phyloP scores from a whole-genome alignment of 2,329 filamentous ascomycete genomes.

The Aureobasidium namibiae region DNA sequence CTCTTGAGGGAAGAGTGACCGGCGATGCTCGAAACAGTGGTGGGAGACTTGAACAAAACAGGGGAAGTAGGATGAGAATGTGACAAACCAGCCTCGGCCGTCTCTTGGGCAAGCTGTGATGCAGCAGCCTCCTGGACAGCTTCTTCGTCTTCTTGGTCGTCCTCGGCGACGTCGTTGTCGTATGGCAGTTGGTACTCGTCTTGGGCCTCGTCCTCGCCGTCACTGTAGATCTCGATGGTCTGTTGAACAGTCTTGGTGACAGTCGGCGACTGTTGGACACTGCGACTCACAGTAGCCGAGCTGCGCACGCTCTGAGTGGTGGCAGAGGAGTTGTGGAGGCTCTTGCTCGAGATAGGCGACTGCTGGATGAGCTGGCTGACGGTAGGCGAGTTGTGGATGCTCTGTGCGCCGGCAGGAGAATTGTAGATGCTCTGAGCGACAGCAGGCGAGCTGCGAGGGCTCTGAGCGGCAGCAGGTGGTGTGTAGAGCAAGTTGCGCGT shows the following conservation, averaged over 20 bases:
- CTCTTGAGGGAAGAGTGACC: background rate
- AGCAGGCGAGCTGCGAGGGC: background rate
- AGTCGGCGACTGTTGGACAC: background rate
- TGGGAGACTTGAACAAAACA: background rate
- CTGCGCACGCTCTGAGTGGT: too few species aligned
- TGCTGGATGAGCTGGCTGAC: background rate
- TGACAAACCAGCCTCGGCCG: constrained; percentile 5
- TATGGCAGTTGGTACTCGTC: background rate
- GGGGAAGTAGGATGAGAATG: background rate
- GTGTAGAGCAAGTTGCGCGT: background rate
- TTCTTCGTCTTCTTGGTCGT: background rate
- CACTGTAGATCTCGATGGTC: background rate
- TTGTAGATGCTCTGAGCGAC: background rate
- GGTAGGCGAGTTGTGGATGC: background rate
- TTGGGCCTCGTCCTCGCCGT: background rate
- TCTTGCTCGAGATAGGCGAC: background rate
- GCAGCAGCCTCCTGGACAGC: constrained; percentile 4
- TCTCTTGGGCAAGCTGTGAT: constrained; percentile 2
- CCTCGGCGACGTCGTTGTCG: background rate
- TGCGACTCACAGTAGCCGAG: background rate
- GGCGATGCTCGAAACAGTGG: background rate
- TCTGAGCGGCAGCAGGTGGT: background rate
- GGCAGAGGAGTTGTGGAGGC: background rate
- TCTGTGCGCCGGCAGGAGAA: background rate
- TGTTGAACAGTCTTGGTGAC: background rate